phyloP scores from a whole-genome alignment of 495 filamentous ascomycete species.

The Talaromyces nanjingensis region DNA sequence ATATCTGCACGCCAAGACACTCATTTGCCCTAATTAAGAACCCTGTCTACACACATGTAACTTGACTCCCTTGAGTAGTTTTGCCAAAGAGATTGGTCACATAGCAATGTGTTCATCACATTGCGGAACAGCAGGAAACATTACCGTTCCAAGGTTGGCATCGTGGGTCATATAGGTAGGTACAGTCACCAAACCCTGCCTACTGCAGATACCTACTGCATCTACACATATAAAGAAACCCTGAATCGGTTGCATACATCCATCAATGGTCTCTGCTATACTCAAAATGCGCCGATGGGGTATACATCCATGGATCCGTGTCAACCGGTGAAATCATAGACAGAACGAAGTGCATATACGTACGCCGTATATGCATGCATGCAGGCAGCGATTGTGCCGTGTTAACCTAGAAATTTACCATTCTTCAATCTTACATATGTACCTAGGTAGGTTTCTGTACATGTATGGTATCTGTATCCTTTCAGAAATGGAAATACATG shows the following conservation, averaged over 20 bases:
- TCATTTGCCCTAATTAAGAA: not conserved
- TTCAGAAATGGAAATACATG: not conserved
- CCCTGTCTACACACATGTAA: not conserved
- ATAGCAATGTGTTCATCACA: not conserved
- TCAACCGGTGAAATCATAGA: not conserved
- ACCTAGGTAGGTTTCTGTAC: too few relatives aligned
- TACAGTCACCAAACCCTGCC: too few relatives aligned
- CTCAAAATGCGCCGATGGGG: not conserved
- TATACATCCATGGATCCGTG: not conserved
- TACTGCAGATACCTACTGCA: not conserved
- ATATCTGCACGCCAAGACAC: not conserved
- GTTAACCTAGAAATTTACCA: not conserved
- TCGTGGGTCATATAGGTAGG: not conserved
- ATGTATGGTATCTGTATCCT: not conserved
- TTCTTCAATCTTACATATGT: not conserved
- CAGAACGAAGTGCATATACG: not conserved
- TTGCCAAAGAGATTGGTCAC: not conserved
- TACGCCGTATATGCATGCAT: not conserved
- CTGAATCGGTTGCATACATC: not conserved
- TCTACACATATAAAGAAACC: not conserved
- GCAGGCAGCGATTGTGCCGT: not conserved
- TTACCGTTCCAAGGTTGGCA: not conserved
- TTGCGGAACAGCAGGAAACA: not conserved
- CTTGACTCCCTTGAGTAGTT: not conserved
- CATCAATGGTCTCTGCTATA: not conserved